These are phyloP conservation scores for Blumeria hordei DNA, from an alignment of 2,329 filamentous ascomycete genomes.

Conservation along the genomic window DNA sequence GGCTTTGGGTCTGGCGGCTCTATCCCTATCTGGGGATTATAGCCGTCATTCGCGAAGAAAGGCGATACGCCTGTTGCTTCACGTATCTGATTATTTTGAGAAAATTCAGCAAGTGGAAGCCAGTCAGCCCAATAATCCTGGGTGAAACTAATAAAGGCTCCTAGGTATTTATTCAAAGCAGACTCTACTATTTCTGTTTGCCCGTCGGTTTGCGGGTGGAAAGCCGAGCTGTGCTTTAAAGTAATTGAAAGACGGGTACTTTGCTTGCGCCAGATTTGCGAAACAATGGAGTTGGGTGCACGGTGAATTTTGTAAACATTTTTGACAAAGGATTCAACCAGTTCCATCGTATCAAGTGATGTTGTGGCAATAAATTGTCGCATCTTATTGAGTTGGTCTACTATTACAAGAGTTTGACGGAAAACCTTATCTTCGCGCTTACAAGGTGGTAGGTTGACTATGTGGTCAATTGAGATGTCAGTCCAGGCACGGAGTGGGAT, in stretches of 20 bases:
- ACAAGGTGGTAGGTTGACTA: not conserved
- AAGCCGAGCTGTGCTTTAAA: conserved; percentile 2
- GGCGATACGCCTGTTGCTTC: conserved; percentile 3
- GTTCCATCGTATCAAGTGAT: not conserved
- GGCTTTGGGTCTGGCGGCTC: not conserved
- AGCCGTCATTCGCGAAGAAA: conserved; percentile 5
- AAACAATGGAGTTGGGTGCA: conserved; percentile 2
- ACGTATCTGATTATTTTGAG: conserved; percentile 2
- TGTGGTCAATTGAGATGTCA: conserved; percentile 3
- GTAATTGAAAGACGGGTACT: not conserved
- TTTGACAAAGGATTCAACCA: not conserved
- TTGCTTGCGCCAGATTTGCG: conserved; percentile 5
- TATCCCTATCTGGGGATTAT: conserved; percentile 1
- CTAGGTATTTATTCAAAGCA: conserved; percentile 2
- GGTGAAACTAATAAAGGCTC: conserved; percentile 3
- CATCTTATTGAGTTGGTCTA: not conserved
- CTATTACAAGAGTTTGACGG: not conserved
- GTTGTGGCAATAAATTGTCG: not conserved
- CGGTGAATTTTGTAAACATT: conserved; percentile 3
- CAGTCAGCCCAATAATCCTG: conserved; percentile 5
- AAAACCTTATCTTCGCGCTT: not conserved
- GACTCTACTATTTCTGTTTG: conserved; percentile 5
- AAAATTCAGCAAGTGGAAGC: conserved; percentile 6
- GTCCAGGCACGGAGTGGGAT: not conserved
- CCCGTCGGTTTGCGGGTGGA: conserved; percentile 6